Evolutionary conservation across 2,329 filamentous ascomycete species (phyloP).

Genomic region (Colletotrichum ledebouriae): DNA sequence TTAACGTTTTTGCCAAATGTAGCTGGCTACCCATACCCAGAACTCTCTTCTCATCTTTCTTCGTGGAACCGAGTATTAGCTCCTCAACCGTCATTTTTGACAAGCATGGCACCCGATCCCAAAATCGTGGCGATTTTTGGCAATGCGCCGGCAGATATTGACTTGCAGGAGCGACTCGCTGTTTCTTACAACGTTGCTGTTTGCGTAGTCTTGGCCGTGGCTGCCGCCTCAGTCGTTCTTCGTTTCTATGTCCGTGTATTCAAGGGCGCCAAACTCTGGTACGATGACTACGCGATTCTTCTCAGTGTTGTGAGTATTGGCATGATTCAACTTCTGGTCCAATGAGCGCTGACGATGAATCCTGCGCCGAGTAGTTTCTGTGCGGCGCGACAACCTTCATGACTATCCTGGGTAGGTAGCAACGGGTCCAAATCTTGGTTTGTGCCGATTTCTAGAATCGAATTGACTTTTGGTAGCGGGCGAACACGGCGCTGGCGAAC

Average conservation of each 20-base stretch:
- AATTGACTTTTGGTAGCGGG: not conserved
- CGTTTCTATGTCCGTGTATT: constrained; percentile 19
- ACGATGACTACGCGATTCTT: constrained; percentile 22
- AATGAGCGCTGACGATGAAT: no score
- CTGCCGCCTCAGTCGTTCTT: constrained; percentile 20
- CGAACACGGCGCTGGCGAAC: not conserved
- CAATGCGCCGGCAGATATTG: not conserved
- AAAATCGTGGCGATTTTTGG: constrained; percentile 20
- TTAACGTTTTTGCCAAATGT: not conserved
- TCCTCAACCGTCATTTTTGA: not conserved
- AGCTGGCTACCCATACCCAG: no score
- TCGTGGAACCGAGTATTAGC: not conserved
- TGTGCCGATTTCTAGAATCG: fast-evolving
- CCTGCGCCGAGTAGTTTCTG: not conserved
- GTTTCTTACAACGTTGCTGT: constrained; percentile 3
- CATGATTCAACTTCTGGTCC: not conserved
- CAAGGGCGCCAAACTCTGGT: constrained; percentile 13
- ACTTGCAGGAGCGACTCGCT: not conserved
- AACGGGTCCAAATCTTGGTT: no score
- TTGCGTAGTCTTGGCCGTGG: constrained; percentile 12
- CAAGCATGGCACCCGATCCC: constrained; percentile 13
- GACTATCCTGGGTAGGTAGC: constrained; percentile 9
- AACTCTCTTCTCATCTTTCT: not conserved
- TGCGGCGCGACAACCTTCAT: constrained; percentile 7
- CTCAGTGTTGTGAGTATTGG: constrained; percentile 13